Conservation (phyloP, 768 basidiomycete genomes). For the Chiua virens region DNA sequence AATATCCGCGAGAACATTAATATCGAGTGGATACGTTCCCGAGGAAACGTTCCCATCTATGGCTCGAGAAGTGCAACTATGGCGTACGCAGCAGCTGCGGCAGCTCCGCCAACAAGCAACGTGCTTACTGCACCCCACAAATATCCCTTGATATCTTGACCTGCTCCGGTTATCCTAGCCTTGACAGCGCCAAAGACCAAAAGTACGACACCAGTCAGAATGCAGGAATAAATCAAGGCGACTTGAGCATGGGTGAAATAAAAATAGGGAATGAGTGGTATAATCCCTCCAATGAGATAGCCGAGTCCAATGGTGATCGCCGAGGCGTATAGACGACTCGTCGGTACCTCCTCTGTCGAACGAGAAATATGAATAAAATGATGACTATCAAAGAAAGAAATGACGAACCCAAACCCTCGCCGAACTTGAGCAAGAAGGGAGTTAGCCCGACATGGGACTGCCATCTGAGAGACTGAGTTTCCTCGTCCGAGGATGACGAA, state of each 20-base stretch:
- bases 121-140: constrained; percentile 87
- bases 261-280: constrained; percentile 93
- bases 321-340: constrained; percentile 79
- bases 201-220: constrained; percentile 82
- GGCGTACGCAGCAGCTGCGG: constrained; percentile 73
- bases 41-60: neutral
- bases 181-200: constrained; percentile 92
- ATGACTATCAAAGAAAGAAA: neutral
- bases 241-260: constrained; percentile 71
- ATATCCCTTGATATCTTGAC: constrained; percentile 63
- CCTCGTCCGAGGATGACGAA: constrained; percentile 44
- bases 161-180: constrained; percentile 83
- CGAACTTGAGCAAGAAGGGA: constrained; percentile 93
- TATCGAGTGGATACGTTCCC: neutral
- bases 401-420: constrained; percentile 79
- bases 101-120: constrained; percentile 84
- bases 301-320: constrained; percentile 95
- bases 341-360: constrained; percentile 80
- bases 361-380: neutral
- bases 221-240: constrained; percentile 69
- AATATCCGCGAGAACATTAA: neutral
- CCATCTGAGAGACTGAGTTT: constrained; percentile 60
- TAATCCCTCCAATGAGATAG: constrained; percentile 89
- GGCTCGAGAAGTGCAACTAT: constrained; percentile 53
- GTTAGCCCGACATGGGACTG: constrained; percentile 83